Percentiles rank a stretch among this genome's conserved stretches.
Evolutionary conservation across 2,329 filamentous ascomycete genomes (phyloP).

Genomic region (Elsinoe fawcettii): DNA sequence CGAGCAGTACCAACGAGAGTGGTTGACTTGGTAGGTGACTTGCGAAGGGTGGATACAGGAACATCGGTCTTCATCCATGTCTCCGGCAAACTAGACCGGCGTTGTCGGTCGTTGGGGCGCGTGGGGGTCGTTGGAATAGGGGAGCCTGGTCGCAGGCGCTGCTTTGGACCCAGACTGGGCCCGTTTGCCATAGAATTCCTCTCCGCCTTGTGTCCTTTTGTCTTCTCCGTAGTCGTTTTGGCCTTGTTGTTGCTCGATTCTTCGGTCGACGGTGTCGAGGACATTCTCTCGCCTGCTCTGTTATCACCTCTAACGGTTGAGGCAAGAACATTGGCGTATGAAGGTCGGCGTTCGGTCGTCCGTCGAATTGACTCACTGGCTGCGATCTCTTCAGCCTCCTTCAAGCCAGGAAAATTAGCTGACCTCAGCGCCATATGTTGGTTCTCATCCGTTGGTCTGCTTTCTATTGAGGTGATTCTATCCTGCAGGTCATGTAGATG

Average conservation of each 20-base stretch:
- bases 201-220: background rate
- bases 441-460: background rate
- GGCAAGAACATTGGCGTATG: constrained; percentile 8
- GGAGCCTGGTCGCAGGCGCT: constrained; percentile 20
- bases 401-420: background rate
- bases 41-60: background rate
- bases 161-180: constrained; percentile 19
- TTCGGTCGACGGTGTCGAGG: background rate
- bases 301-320: background rate
- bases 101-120: constrained; percentile 20
- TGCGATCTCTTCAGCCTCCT: background rate
- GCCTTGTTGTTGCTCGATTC: too few relatives aligned
- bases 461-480: background rate
- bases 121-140: constrained; percentile 17
- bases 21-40: background rate
- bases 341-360: background rate
- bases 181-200: background rate
- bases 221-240: background rate
- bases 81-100: constrained; percentile 24
- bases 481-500: constrained; percentile 2
- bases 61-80: constrained; percentile 20
- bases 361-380: background rate
- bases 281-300: background rate
- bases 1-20: background rate
- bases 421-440: background rate